These are phyloP conservation scores for Sextonia rubra DNA, from an alignment of 164 flowering plant genomes.

Conservation along the genomic window DNA sequence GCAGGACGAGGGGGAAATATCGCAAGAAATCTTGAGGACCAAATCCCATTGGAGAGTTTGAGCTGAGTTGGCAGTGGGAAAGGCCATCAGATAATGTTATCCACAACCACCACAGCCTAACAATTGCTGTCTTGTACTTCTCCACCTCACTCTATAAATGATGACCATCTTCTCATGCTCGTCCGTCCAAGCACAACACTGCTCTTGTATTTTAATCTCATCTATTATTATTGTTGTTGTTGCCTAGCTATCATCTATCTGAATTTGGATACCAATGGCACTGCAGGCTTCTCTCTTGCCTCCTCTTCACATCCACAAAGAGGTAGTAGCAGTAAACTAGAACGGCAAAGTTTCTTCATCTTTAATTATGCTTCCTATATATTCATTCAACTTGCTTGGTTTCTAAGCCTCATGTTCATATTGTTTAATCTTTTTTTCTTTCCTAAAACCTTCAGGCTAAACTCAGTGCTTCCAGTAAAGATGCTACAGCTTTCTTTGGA, in stretches of 20 bases:
- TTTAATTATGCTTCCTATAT: neutral
- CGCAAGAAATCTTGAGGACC: slow-evolving; percentile 50
- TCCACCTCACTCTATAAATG: neutral
- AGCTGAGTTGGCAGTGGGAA: slow-evolving; percentile 31
- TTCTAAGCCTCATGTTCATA: neutral
- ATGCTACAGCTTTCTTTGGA: slow-evolving; percentile 52
- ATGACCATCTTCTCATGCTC: too few relatives aligned
- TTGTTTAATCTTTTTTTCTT: neutral
- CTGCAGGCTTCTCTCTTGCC: slow-evolving; percentile 72
- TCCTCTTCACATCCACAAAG: slow-evolving; percentile 52
- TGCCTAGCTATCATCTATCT: too few relatives aligned
- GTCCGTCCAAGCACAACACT: neutral
- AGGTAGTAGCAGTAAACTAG: slow-evolving; percentile 31
- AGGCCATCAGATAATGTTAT: slow-evolving; percentile 48
- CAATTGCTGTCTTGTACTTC: neutral
- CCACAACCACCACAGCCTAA: slow-evolving; percentile 23
- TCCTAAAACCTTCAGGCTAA: slow-evolving; percentile 42
- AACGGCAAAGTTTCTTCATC: neutral
- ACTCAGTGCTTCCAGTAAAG: slow-evolving; percentile 40
- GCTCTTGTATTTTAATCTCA: neutral
- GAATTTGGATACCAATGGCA: slow-evolving; percentile 42
- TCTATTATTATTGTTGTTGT: neutral
- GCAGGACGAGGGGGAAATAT: neutral
- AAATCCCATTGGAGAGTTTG: slow-evolving; percentile 43
- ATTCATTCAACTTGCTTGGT: neutral